Evolutionary conservation across 73 alveolate species (phyloP), one percentile per base, ranked within the genome.

Genomic region (Symbiodinium natans): DNA sequence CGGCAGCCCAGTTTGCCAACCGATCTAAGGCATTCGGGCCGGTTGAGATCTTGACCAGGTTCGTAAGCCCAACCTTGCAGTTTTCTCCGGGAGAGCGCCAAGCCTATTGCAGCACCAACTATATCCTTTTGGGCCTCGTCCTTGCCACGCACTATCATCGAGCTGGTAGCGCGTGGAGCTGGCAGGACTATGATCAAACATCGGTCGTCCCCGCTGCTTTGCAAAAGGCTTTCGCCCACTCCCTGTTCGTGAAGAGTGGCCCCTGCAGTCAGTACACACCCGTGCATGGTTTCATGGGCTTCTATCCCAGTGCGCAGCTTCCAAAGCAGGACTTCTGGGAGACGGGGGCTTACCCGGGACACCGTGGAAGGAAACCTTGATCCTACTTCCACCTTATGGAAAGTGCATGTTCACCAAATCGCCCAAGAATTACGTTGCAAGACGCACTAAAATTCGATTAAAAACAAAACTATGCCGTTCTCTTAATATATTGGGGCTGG

Each of bases 251-350:
- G 73, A 41, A 13, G 86, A 34, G 43, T 19, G 98, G 98, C 43
- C 98, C 98, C 33, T 92, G 98, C 84, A 80, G 83, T 38, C 34
- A 92, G 41, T 77, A 41, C 46, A 77, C 98, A 27, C 92, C 92
- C 1, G 98, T 92, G 46, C 98, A 92, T 29, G 98, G 98, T 68
- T 92, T 77, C 68, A 92, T 92, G 98, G 98, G 82, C 41, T 92
- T 80, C 68, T 92, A 92, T 46, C 92, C 92, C 29, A 46, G 83
- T 10, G 90, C 98, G 27, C 68, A 42, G 68, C 54, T 92, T 59
- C 98, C 98, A 8, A 68, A 90, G 77, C 97, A 90, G 80, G 97
- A 74, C 29, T 41, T n/a, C 38, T 63, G 80, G 80, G n/a, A n/a
- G n/a, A n/a, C n/a, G n/a, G n/a, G n/a, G n/a, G n/a, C n/a, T n/a